Evolutionary conservation across 2,329 filamentous ascomycete species (phyloP).

Genomic region (Graphilbum sp.): DNA sequence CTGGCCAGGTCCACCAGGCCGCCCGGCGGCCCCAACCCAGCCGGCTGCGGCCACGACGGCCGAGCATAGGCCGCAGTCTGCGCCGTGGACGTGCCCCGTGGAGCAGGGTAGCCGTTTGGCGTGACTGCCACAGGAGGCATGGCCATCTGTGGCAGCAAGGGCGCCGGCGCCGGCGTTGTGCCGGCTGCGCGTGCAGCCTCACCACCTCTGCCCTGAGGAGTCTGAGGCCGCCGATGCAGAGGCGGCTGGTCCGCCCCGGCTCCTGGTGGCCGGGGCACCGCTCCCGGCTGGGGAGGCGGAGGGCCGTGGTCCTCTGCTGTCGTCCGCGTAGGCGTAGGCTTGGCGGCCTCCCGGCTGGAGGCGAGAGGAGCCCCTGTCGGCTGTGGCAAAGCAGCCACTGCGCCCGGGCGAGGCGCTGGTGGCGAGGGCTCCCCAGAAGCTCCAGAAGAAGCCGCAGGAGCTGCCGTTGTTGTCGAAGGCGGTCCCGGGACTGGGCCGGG

Average conservation of each 20-base stretch:
- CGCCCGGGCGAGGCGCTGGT: slow-evolving; percentile 22
- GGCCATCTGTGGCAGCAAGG: slow-evolving; percentile 28
- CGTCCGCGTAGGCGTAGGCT: slow-evolving; percentile 26
- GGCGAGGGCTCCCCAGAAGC: not conserved
- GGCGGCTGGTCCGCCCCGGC: slow-evolving; percentile 24
- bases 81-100: slow-evolving; percentile 29
- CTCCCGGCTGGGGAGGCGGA: slow-evolving; percentile 40
- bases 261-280: slow-evolving; percentile 27
- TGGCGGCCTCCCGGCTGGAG: slow-evolving; percentile 15
- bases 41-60: slow-evolving; percentile 6
- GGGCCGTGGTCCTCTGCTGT: slow-evolving; percentile 20
- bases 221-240: not conserved
- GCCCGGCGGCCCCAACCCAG: slow-evolving; percentile 8
- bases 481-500: not conserved
- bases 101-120: slow-evolving; percentile 19
- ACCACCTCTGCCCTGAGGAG: not conserved
- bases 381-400: slow-evolving; percentile 24
- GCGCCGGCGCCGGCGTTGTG: slow-evolving; percentile 10
- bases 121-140: slow-evolving; percentile 27
- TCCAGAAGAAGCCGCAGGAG: not conserved
- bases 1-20: slow-evolving; percentile 3
- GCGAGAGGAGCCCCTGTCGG: slow-evolving; percentile 26
- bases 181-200: slow-evolving; percentile 12
- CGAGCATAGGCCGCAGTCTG: not conserved
- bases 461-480: not conserved